phyloP scores from a whole-genome alignment of 352 stramenopile genomes.

The Labyrinthula sp. region DNA sequence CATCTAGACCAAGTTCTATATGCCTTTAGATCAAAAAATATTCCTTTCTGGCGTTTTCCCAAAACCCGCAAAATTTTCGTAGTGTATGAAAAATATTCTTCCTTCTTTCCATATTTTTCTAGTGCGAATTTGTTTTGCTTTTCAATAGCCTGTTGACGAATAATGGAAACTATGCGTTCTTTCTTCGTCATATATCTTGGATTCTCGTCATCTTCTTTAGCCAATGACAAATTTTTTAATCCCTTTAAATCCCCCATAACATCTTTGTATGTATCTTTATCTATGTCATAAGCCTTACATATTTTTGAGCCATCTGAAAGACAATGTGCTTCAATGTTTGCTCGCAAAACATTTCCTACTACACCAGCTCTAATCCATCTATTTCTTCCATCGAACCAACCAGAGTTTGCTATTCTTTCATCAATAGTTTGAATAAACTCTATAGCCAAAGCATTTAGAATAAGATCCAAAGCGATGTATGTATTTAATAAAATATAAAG shows the following conservation, averaged over 20 bases:
- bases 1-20: conserved; percentile 30
- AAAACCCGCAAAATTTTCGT: conserved; percentile 25
- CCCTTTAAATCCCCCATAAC: neutral
- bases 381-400: conserved; percentile 32
- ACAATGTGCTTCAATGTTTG: conserved; percentile 13
- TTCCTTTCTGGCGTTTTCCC: conserved; percentile 8
- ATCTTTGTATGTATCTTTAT: neutral
- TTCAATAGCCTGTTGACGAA: neutral
- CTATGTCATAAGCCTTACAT: conserved; percentile 10
- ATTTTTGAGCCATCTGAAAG: conserved; percentile 18
- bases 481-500: conserved; percentile 38
- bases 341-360: conserved; percentile 26
- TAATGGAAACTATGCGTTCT: conserved; percentile 9
- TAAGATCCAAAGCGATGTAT: conserved; percentile 33
- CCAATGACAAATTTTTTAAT: no score
- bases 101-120: conserved; percentile 26
- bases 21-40: conserved; percentile 28
- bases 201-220: conserved; percentile 16
- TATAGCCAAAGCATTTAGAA: conserved; percentile 36
- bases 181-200: conserved; percentile 24
- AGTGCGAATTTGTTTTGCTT: conserved; percentile 13
- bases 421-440: conserved; percentile 37
- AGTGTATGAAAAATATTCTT: conserved; percentile 23
- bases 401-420: conserved; percentile 30
- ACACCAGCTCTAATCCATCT: conserved; percentile 25